Base-by-base conservation (phyloP, 345 rosid genomes). In the Erysimum cheiranthoides region DNA sequence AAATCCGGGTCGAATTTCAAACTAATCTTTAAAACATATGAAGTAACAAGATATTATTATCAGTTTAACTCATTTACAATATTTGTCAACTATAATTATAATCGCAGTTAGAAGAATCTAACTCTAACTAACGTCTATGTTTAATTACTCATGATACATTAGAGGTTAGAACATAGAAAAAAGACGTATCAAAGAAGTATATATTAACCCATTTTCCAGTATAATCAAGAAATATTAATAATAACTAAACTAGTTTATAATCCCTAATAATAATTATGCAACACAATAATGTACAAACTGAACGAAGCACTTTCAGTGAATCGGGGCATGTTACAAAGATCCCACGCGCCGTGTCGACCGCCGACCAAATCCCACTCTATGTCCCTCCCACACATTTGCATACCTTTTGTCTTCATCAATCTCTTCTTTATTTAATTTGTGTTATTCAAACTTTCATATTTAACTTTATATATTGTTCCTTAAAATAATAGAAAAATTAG, bases 301-400 rank as follows among this genome's bases (percentile, higher is more conserved):
- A 70, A 70, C 6, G 39, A 62, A 63, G 52, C 59, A 70, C 10
- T 76, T 77, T 11, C 66, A 56, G 76, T 65, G 81, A 65, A 77
- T 65, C 73, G 17, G 73, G 66, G 73, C 81, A 77, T 65, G 81
- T 77, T 77, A 64, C 49, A 65, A 57, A 65, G 77, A 65, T 77
- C 57, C n/a, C 50, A 77, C 60, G 71, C 57, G 51, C 76, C 76
- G 67, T 77, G 76, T 71, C 80, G 52, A 71, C 61, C 73, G 73
- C 81, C 81, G 81, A 71, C 80, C 77, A 72, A 34, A 77, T 77
- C 80, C 16, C 53, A 35, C 71, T 45, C 59, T 52, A 25, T 76
- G 75, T 61, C 79, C 64, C 64, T 68, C 68, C 62, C 39, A 68
- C 70, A 68, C 1, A 50, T 5, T 68, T 61, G 74, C 73, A 40